These are phyloP conservation scores for Euphrasia arctica DNA, from an alignment of 305 asterid species.

Conservation along the genomic window DNA sequence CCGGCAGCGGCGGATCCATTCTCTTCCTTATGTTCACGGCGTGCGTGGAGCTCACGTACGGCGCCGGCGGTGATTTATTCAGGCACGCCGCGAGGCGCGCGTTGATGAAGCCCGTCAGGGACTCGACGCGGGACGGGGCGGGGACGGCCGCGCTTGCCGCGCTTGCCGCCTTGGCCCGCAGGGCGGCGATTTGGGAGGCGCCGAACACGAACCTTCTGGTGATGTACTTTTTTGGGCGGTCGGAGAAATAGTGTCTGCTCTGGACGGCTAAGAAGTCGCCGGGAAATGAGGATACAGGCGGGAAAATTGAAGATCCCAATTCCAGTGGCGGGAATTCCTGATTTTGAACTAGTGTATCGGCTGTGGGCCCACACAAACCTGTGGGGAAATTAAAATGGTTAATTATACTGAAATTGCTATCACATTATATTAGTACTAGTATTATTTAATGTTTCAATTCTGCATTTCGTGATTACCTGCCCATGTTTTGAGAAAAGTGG, in stretches of 20 bases:
- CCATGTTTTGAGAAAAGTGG: slow-evolving; percentile 13
- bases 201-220: slow-evolving; percentile 15
- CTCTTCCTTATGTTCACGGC: slow-evolving; percentile 18
- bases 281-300: slow-evolving; percentile 7
- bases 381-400: neutral
- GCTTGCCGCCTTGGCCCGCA: neutral
- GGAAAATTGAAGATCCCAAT: slow-evolving; percentile 18
- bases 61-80: neutral
- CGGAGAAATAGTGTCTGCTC: neutral
- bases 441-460: too few species aligned
- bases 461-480: neutral
- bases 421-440: too few species aligned
- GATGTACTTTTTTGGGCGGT: neutral
- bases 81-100: slow-evolving; percentile 12
- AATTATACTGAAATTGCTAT: too few species aligned
- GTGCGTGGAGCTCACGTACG: neutral
- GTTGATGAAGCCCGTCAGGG: slow-evolving; percentile 9
- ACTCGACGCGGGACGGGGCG: slow-evolving; percentile 9
- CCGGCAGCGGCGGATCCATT: slow-evolving; percentile 15
- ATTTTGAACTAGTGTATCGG: neutral
- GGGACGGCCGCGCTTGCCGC: neutral
- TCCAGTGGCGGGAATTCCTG: neutral
- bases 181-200: slow-evolving; percentile 17
- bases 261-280: neutral
- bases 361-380: neutral